Conservation (phyloP, 768 basidiomycete species). For the Saitozyma sp. region DNA sequence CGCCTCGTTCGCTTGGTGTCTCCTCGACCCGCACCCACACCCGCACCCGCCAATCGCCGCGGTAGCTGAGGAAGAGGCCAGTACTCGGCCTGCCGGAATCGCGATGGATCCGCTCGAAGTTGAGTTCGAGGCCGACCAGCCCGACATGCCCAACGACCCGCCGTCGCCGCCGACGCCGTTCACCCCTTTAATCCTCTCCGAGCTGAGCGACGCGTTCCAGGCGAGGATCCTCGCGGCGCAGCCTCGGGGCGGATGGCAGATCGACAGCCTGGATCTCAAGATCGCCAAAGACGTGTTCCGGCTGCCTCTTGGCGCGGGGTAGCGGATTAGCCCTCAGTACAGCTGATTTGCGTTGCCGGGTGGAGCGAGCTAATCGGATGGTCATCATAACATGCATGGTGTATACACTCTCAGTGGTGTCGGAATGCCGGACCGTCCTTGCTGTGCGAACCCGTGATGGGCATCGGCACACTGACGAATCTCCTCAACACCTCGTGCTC, state of each 20-base stretch:
- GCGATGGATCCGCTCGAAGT: neutral
- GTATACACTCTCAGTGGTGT: too few relatives aligned
- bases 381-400: too few relatives aligned
- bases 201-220: constrained; percentile 23
- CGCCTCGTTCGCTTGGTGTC: constrained; percentile 83
- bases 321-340: too few relatives aligned
- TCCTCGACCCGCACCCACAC: constrained; percentile 56
- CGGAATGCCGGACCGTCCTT: neutral
- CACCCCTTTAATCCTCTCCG: constrained; percentile 11
- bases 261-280: constrained; percentile 31
- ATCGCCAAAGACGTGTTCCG: constrained; percentile 32
- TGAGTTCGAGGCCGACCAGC: neutral
- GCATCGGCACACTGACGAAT: constrained; percentile 43
- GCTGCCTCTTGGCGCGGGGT: neutral
- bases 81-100: neutral
- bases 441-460: constrained; percentile 12
- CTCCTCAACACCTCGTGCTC: constrained; percentile 72
- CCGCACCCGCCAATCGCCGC: neutral
- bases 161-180: constrained; percentile 20
- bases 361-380: too few relatives aligned
- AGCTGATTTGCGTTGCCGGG: neutral
- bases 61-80: too few relatives aligned
- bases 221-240: constrained; percentile 22
- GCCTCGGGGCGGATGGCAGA: constrained; percentile 41
- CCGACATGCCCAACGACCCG: neutral